phyloP scores from a whole-genome alignment of 441 rosid species.

The Melastoma candidum region DNA sequence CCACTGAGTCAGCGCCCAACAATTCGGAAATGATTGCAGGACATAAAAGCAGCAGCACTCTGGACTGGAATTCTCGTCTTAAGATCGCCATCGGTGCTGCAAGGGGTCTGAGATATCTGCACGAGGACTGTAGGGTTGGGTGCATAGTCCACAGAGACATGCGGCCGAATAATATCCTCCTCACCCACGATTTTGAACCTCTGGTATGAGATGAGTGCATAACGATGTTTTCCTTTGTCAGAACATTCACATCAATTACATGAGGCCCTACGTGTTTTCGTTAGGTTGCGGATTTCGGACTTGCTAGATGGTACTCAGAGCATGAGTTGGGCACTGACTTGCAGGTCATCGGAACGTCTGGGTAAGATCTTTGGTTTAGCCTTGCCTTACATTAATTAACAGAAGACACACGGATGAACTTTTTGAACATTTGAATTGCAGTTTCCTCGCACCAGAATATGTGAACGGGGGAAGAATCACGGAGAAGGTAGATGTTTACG shows the following conservation, averaged over 20 bases:
- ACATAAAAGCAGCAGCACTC: conserved; percentile 14
- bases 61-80: conserved; percentile 47
- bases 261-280: neutral
- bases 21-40: conserved; percentile 22
- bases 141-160: conserved; percentile 58
- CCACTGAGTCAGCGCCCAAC: conserved; percentile 1
- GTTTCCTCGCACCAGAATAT: conserved; percentile 64
- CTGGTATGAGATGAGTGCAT: conserved; percentile 25
- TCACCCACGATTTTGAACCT: conserved; percentile 67
- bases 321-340: conserved; percentile 27
- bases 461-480: conserved; percentile 36
- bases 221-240: neutral
- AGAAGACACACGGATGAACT: conserved; percentile 5
- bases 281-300: conserved; percentile 73
- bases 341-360: conserved; percentile 38
- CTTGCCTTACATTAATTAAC: neutral
- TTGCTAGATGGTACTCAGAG: conserved; percentile 53
- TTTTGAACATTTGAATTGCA: conserved; percentile 12
- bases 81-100: conserved; percentile 63
- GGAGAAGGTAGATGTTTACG: conserved; percentile 48
- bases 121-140: conserved; percentile 77
- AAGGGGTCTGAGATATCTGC: conserved; percentile 59
- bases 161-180: conserved; percentile 50
- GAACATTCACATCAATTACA: conserved; percentile 1
- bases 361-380: conserved; percentile 24